Percentiles rank a stretch among this genome's conserved stretches.
phyloP scores from a whole-genome alignment of 345 rosid species.

The Eucalyptus pauciflora region DNA sequence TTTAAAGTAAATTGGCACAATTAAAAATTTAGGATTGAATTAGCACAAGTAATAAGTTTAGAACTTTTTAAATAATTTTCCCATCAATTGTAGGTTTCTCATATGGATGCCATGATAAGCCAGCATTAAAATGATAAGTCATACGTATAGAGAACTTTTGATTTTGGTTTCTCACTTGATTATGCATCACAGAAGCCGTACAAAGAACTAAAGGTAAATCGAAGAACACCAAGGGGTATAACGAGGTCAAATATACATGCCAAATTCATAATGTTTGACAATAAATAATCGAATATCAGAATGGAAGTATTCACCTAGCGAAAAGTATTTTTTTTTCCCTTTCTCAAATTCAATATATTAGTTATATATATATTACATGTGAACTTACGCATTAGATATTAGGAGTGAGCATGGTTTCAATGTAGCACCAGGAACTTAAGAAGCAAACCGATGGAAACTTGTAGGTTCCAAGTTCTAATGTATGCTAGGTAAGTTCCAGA shows the following conservation, averaged over 20 bases:
- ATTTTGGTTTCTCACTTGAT: neutral
- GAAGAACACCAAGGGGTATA: neutral
- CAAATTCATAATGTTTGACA: neutral
- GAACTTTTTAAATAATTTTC: neutral
- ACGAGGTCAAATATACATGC: neutral
- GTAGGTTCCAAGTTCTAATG: too few relatives aligned
- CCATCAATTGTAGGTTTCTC: neutral
- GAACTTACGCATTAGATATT: too few relatives aligned
- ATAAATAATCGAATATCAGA: neutral
- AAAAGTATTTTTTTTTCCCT: neutral
- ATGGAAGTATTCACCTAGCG: neutral
- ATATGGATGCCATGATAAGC: neutral
- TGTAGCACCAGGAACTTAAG: too few relatives aligned
- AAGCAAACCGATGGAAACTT: too few relatives aligned
- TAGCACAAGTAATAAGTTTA: too few relatives aligned
- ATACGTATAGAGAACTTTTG: neutral
- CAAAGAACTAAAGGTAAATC: neutral
- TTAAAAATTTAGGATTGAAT: neutral
- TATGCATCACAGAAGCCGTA: neutral
- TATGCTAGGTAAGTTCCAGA: fast-evolving
- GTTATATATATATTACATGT: neutral
- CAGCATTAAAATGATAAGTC: neutral
- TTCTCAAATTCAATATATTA: neutral
- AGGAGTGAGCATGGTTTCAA: too few relatives aligned
- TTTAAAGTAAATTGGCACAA: neutral